Base-by-base conservation (phyloP, 805 yeast genomes). In the Hanseniaspora mollemarum region DNA sequence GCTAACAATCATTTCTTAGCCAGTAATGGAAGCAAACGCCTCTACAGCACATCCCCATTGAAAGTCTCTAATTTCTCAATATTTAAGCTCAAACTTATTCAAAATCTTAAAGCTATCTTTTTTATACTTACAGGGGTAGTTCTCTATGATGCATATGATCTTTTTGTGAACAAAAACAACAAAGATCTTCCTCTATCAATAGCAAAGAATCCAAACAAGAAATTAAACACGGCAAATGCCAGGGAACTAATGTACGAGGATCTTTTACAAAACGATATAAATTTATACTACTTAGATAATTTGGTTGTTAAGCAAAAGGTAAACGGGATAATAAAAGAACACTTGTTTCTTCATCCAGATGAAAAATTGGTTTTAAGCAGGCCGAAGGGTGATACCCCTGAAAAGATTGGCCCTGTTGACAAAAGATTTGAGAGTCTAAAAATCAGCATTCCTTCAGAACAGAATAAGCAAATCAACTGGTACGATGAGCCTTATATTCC, bases 211-310 rank as follows among this genome's bases (percentile, higher is more conserved):
- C 21, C 22, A 12, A 31, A 39, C 18, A 22, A 31, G 4, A 25
- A n/a, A 3, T 31, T 29, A 9, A 18, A 37, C 6, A 24, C 19
- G 3, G 7, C 15, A 36, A 24, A 38, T 7, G 13, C 28, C 18
- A 39, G 51, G 40, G 35, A 48, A 13, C n/a, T 48, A 13, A 24
- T 48, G 4, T 26, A 24, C 12, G 36, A 48, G 3, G 51, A 48
- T 24, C 18, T 48, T 4, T 12, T 48, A 15, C 41, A 48, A 18
- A 40, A 40, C 12, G 40, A 32, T 12, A 48, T 48, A 12, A 48
- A 48, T 18, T 24, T 48, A 7, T 48, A 32, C 28, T 48, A 48
- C 35, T 25, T 48, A 8, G 45, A 48, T 6, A 28, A 29, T 18
- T 7, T 39, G 16, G 33, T 40, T 8, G 38, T 39, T 9, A 16